These are phyloP conservation scores for Castanospermum australe DNA, from an alignment of 306 rosid genomes.

Conservation along the genomic window DNA sequence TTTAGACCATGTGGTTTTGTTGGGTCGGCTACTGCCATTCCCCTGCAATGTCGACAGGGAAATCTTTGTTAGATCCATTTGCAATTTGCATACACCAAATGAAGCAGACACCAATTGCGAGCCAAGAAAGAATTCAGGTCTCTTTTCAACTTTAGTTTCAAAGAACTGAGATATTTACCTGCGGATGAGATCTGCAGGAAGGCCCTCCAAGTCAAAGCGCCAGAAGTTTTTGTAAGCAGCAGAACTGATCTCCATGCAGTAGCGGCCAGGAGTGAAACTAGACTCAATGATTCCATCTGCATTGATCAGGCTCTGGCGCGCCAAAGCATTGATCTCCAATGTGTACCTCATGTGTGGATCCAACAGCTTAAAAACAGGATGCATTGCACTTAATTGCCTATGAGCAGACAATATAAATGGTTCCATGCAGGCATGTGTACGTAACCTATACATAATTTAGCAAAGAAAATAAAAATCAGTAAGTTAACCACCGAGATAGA, in stretches of 20 bases:
- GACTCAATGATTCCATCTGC: slow-evolving; percentile 75
- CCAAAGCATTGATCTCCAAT: slow-evolving; percentile 68
- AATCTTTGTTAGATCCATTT: slow-evolving; percentile 13
- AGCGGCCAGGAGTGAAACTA: slow-evolving; percentile 85
- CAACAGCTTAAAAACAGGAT: slow-evolving; percentile 76
- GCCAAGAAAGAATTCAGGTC: background rate
- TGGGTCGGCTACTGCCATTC: slow-evolving; percentile 77
- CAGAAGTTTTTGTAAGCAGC: slow-evolving; percentile 66
- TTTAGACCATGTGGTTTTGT: slow-evolving; percentile 72
- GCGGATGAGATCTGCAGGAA: slow-evolving; percentile 81
- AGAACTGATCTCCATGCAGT: slow-evolving; percentile 77
- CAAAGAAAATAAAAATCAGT: background rate
- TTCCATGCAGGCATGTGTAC: slow-evolving; percentile 76
- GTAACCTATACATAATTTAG: slow-evolving; percentile 43
- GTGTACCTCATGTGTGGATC: slow-evolving; percentile 94
- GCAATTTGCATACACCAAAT: background rate
- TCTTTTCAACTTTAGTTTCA: background rate
- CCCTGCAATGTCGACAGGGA: slow-evolving; percentile 36
- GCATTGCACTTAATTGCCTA: slow-evolving; percentile 91
- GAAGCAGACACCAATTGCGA: background rate
- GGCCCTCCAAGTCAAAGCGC: slow-evolving; percentile 83
- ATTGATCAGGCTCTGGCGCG: slow-evolving; percentile 63
- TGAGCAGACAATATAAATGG: slow-evolving; percentile 84
- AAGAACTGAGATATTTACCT: slow-evolving; percentile 31
- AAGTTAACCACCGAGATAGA: background rate